These are phyloP conservation scores for Phytophthora pistaciae DNA, from an alignment of 352 stramenopile species.

Conservation along the genomic window DNA sequence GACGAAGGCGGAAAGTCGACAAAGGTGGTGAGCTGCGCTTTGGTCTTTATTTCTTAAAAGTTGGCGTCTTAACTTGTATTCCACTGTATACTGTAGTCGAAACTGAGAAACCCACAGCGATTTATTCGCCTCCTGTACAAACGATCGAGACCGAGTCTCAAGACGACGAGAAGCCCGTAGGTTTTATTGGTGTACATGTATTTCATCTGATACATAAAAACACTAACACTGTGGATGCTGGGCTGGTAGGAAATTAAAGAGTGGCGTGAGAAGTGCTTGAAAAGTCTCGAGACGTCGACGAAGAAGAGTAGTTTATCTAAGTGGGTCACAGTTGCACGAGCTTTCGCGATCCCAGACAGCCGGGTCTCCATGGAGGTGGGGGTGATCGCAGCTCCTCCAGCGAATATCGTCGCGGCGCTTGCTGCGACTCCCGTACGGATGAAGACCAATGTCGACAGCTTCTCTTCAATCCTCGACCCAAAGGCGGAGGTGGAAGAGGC, in stretches of 20 bases:
- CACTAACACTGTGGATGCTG: not conserved
- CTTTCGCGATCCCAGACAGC: slow-evolving; percentile 32
- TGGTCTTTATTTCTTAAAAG: not conserved
- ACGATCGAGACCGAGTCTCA: slow-evolving; percentile 19
- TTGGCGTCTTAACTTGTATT: not conserved
- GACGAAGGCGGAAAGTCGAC: slow-evolving; percentile 12
- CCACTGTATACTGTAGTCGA: slow-evolving; percentile 1
- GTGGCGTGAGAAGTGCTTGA: slow-evolving; percentile 54
- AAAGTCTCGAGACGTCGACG: slow-evolving; percentile 37
- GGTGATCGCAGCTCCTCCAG: slow-evolving; percentile 25
- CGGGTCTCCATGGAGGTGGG: slow-evolving; percentile 34
- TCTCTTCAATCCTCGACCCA: slow-evolving; percentile 43
- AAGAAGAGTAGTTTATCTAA: slow-evolving; percentile 46
- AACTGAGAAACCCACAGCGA: slow-evolving; percentile 2
- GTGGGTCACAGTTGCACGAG: slow-evolving; percentile 48
- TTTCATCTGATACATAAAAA: not conserved
- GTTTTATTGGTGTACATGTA: not conserved
- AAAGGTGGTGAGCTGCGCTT: slow-evolving; percentile 10
- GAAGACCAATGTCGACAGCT: slow-evolving; percentile 61
- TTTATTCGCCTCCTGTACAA: slow-evolving; percentile 10
- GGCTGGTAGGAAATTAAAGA: slow-evolving; percentile 37
- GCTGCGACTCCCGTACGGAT: slow-evolving; percentile 28
- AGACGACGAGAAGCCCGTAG: slow-evolving; percentile 31
- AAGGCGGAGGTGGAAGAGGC: not conserved
- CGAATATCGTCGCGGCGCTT: slow-evolving; percentile 20